Base-by-base conservation (phyloP, 2,329 filamentous ascomycete species). In the Cordyceps militaris region DNA sequence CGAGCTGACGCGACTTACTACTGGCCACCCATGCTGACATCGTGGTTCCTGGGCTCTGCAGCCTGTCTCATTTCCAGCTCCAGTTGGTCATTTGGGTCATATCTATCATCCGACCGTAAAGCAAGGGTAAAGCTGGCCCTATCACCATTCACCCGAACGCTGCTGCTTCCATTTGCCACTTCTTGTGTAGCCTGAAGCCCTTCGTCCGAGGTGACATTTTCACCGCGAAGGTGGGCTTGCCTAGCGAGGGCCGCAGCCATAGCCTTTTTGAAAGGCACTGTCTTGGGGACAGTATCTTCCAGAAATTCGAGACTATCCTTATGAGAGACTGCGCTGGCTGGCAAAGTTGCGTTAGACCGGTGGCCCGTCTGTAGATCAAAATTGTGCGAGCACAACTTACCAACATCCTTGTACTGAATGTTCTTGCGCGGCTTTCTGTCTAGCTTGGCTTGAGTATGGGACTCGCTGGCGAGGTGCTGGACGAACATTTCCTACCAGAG, bases 291-390 rank as follows among this genome's bases (percentile, higher is more conserved):
- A 26, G 96, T 84, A 72, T 99, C 94, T 61, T 88, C 81, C 14
- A 99, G 83, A 69, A 99, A 99, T 71, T 99, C 92, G 53, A 99
- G 86, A 70, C 95, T 95, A 72, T 97, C 94, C 61, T 91, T 85
- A 69, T 91, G 88, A 8, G 88, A 83, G 57, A 97, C 87, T 28
- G 94, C 93, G 66, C 84, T 89, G 64, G 92, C 91, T 91, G 66
- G 7, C 11, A 50, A 34, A 3, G 11, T 8, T 4, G 21, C 21
- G 24, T 5, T 9, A 30, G 14, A 19, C 43, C n/a, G 51, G 26
- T 21, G 10, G 19, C 14, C 1, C 10, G 10, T 42, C 19, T 6
- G 10, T 36, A n/a, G 3, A 28, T 11, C 46, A n/a, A 14, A 10
- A 4, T 9, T 9, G 21, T 40, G 21, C n/a, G 23, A 9, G 44